phyloP scores from a whole-genome alignment of 1,139 yeast species.

The Taphrina wiesneri region DNA sequence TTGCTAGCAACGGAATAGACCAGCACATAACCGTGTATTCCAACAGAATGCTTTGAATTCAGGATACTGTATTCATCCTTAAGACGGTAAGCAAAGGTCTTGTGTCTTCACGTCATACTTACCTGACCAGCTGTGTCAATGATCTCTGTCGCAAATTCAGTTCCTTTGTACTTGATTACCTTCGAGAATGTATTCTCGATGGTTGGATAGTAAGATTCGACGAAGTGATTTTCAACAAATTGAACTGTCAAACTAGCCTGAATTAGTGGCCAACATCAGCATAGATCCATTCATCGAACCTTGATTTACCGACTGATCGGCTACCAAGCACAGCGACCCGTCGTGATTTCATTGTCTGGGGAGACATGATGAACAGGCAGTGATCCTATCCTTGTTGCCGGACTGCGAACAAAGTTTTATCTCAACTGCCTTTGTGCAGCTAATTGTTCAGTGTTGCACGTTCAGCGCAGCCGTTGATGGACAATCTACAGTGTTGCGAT shows the following conservation, averaged over 20 bases:
- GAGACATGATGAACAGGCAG: neutral
- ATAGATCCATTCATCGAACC: conserved; percentile 44
- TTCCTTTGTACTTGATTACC: conserved; percentile 66
- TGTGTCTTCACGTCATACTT: neutral
- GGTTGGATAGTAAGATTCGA: conserved; percentile 88
- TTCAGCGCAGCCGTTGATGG: too few relatives aligned
- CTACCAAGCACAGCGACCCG: conserved; percentile 88
- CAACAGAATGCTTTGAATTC: conserved; percentile 78
- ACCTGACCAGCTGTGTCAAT: conserved; percentile 85
- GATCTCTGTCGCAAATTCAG: conserved; percentile 79
- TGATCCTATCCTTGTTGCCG: neutral
- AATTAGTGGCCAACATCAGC: neutral
- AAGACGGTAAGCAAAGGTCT: neutral
- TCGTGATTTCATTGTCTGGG: conserved; percentile 53
- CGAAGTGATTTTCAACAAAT: conserved; percentile 77
- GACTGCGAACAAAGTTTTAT: neutral
- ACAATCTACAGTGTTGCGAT: too few relatives aligned
- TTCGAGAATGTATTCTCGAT: conserved; percentile 87
- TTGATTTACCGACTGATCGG: conserved; percentile 70
- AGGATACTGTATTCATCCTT: conserved; percentile 80
- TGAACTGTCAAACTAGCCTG: conserved; percentile 70
- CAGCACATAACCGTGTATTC: conserved; percentile 80
- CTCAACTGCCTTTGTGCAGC: too few relatives aligned
- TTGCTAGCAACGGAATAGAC: conserved; percentile 81
- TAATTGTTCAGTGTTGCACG: too few relatives aligned